phyloP scores from a whole-genome alignment of 2,329 filamentous ascomycete genomes.

The Aspergillus texensis region DNA sequence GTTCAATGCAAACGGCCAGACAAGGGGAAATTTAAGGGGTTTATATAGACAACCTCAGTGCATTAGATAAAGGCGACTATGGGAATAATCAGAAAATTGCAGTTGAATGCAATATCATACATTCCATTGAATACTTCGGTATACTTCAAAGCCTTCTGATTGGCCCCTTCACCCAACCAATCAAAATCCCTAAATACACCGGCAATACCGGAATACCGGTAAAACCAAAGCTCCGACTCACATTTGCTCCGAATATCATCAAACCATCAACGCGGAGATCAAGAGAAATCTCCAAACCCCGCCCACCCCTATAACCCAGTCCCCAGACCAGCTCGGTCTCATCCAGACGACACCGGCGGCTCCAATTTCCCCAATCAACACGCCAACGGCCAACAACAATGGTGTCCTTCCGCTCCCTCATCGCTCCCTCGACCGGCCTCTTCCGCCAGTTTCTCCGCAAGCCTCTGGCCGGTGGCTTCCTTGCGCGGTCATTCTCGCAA shows the following conservation, averaged over 20 bases:
- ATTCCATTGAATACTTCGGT: background rate
- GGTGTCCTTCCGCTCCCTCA: conserved; percentile 38
- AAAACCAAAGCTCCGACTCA: conserved; percentile 33
- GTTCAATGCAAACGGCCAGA: too few species aligned
- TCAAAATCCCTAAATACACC: background rate
- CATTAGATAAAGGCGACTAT: background rate
- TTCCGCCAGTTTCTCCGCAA: conserved; percentile 38
- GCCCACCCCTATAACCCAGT: background rate
- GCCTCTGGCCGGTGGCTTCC: conserved; percentile 26
- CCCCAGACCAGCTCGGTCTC: background rate
- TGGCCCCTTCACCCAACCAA: conserved; percentile 9
- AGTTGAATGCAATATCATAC: background rate
- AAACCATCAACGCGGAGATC: conserved; percentile 1
- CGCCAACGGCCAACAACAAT: conserved; percentile 25
- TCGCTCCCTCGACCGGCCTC: conserved; percentile 33
- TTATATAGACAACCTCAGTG: background rate
- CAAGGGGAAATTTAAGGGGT: background rate
- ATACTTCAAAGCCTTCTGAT: conserved; percentile 2
- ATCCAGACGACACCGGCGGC: background rate
- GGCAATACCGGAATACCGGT: conserved; percentile 21
- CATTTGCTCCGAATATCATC: conserved; percentile 30
- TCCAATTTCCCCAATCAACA: background rate
- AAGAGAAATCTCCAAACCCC: background rate
- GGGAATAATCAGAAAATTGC: background rate
- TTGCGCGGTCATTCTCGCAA: conserved; percentile 39